Conservation (phyloP, 2,329 filamentous ascomycete genomes). For the Pseudogymnoascus sp. region DNA sequence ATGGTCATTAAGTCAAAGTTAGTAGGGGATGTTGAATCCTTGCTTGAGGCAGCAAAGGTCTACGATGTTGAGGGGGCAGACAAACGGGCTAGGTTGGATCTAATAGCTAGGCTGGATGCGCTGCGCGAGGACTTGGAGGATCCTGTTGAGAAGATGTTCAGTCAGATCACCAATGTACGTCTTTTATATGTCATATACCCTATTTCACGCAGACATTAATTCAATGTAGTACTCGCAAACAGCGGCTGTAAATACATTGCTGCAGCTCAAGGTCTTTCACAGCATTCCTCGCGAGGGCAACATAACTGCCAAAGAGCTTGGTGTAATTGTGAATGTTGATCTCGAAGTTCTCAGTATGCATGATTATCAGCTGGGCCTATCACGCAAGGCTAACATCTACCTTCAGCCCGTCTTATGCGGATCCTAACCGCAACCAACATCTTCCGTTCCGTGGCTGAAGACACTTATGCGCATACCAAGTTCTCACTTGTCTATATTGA, state of each 20-base stretch:
- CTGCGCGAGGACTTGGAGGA: conserved; percentile 24
- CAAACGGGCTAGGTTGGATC: conserved; percentile 14
- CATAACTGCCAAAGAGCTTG: conserved; percentile 25
- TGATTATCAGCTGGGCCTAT: not conserved
- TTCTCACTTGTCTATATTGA: conserved; percentile 28
- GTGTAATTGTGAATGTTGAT: conserved; percentile 19
- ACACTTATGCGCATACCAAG: conserved; percentile 27
- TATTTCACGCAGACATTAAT: not conserved
- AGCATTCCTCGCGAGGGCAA: conserved; percentile 26
- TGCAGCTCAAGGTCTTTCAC: conserved; percentile 23
- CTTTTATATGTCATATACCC: not conserved
- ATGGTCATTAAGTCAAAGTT: conserved; percentile 17
- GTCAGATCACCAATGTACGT: conserved; percentile 27
- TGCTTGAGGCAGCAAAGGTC: conserved; percentile 18
- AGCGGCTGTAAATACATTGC: conserved; percentile 23
- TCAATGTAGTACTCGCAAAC: conserved; percentile 19
- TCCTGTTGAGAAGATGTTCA: conserved; percentile 26
- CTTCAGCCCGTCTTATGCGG: conserved; percentile 27
- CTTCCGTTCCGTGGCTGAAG: conserved; percentile 25
- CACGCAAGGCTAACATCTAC: not conserved
- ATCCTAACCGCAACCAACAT: conserved; percentile 29
- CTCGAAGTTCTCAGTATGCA: conserved; percentile 25
- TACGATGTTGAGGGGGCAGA: conserved; percentile 18
- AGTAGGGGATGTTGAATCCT: conserved; percentile 17
- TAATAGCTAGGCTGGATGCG: conserved; percentile 17